Percentiles rank a stretch among this genome's conserved stretches.
phyloP scores from a whole-genome alignment of 2,329 filamentous ascomycete genomes.

The Arthrobotrys pseudoclavata region DNA sequence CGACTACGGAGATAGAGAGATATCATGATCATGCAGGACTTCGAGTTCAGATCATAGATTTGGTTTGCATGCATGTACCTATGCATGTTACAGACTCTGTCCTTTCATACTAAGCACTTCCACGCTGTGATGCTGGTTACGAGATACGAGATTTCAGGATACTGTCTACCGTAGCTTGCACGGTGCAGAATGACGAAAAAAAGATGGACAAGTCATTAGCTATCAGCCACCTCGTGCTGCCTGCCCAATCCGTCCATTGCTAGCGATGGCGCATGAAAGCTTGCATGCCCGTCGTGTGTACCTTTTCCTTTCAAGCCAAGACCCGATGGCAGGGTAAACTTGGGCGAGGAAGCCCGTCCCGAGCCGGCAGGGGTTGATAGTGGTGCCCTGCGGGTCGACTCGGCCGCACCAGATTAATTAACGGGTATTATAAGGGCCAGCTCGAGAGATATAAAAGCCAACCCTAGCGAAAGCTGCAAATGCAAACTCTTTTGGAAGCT shows the following conservation, averaged over 20 bases:
- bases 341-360: conserved; percentile 35
- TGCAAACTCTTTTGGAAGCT: conserved; percentile 14
- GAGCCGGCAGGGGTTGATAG: conserved; percentile 38
- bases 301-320: conserved; percentile 31
- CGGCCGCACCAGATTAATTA: conserved; percentile 10
- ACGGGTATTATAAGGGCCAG: neutral
- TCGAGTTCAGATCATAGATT: conserved; percentile 8
- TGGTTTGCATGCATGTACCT: neutral
- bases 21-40: neutral
- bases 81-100: neutral
- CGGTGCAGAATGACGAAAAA: neutral
- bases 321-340: conserved; percentile 21
- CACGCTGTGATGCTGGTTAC: neutral
- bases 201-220: neutral
- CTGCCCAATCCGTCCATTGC: conserved; percentile 42
- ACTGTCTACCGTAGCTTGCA: neutral
- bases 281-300: conserved; percentile 8
- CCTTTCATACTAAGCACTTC: too few relatives aligned
- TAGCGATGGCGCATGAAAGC: conserved; percentile 34
- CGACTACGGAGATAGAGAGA: neutral
- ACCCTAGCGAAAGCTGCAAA: conserved; percentile 1
- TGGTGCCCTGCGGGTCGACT: conserved; percentile 28
- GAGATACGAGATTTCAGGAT: neutral
- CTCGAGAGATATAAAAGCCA: neutral
- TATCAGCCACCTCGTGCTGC: conserved; percentile 34